Conservation (phyloP, 2,329 filamentous ascomycete species). For the Colletotrichum liriopes region DNA sequence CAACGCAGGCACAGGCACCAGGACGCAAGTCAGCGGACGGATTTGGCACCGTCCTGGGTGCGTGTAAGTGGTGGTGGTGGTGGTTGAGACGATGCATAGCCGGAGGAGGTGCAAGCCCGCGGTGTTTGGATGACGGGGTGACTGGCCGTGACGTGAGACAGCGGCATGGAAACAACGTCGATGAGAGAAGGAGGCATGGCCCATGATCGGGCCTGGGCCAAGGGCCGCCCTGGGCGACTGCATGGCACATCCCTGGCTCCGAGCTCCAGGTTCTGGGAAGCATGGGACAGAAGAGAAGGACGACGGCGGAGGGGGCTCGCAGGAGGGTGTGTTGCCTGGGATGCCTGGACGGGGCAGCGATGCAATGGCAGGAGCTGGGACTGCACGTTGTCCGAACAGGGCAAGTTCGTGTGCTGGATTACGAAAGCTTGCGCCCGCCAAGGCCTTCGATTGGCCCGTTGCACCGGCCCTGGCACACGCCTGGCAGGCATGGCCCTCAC, state of each 20-base stretch:
- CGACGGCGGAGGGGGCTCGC: neutral
- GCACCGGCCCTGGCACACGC: neutral
- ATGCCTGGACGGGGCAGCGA: constrained; percentile 27
- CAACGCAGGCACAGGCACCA: constrained; percentile 11
- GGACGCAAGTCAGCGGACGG: constrained; percentile 35
- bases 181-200: constrained; percentile 9
- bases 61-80: constrained; percentile 6
- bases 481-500: constrained; percentile 27
- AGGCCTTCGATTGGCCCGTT: constrained; percentile 24
- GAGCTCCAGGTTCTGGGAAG: constrained; percentile 31
- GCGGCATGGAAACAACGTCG: neutral
- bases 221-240: neutral
- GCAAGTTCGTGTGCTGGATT: constrained; percentile 36
- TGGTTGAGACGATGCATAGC: constrained; percentile 1
- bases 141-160: neutral
- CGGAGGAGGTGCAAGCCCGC: neutral
- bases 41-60: constrained; percentile 18
- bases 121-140: neutral
- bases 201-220: neutral
- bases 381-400: constrained; percentile 31
- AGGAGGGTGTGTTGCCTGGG: constrained; percentile 36
- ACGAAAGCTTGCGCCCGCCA: constrained; percentile 35
- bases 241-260: constrained; percentile 26
- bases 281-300: constrained; percentile 4
- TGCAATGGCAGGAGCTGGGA: neutral